Conservation (phyloP, 2,329 filamentous ascomycete genomes). For the Trichoderma sp. region DNA sequence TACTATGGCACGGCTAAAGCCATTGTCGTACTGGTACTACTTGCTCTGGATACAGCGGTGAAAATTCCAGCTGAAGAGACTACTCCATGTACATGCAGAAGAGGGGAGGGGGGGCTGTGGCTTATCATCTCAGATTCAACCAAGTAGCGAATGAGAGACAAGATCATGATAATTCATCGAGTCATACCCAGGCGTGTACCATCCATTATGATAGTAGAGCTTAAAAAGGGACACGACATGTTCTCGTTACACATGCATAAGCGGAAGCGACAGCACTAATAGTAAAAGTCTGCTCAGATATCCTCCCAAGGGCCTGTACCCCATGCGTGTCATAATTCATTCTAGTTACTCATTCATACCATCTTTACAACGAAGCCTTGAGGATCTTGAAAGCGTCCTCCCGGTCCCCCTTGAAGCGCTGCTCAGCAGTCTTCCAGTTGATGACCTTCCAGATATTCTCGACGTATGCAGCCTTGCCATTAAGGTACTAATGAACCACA, state of each 20-base stretch:
- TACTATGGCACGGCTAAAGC: neutral
- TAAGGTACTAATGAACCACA: constrained; percentile 65
- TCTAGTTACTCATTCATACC: neutral
- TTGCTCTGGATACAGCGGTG: neutral
- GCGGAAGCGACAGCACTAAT: neutral
- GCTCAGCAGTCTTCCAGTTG: constrained; percentile 74
- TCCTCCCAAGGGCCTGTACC: neutral
- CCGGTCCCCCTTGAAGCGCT: constrained; percentile 57
- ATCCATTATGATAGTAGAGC: neutral
- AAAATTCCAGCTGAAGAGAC: neutral
- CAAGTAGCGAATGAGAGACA: neutral
- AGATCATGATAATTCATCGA: neutral
- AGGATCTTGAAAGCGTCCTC: constrained; percentile 53
- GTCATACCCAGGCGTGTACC: neutral
- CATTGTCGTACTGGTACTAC: neutral
- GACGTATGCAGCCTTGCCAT: constrained; percentile 74
- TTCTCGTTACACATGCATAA: neutral
- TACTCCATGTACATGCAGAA: neutral
- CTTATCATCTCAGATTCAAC: neutral
- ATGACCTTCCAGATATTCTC: constrained; percentile 78
- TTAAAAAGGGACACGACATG: neutral
- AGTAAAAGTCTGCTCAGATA: neutral
- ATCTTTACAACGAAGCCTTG: constrained; percentile 45
- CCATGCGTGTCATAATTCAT: neutral
- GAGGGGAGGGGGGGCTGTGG: neutral